Conservation (phyloP, 352 stramenopile genomes). For the Pythium aphanidermatum region DNA sequence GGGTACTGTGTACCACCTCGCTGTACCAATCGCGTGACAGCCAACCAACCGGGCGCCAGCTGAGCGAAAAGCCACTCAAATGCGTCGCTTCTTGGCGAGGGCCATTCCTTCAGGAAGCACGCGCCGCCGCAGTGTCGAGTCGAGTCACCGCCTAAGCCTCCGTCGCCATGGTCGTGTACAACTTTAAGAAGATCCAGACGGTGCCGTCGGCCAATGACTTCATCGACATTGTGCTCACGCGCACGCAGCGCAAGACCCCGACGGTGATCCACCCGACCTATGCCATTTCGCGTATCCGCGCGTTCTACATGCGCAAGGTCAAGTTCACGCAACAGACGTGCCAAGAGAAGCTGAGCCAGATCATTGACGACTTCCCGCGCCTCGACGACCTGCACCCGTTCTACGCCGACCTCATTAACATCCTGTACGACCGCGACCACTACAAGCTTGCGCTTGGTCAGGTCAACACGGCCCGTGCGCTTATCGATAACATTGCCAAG, state of each 20-base stretch:
- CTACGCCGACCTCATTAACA: slow-evolving; percentile 99
- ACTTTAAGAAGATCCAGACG: slow-evolving; percentile 99
- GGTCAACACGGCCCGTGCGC: slow-evolving; percentile 97
- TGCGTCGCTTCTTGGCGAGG: too few relatives aligned
- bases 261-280: slow-evolving; percentile 99
- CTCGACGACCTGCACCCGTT: slow-evolving; percentile 98
- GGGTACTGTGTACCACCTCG: not conserved
- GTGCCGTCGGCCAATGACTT: slow-evolving; percentile 97
- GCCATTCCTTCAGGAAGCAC: slow-evolving; percentile 16
- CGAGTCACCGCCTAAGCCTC: not conserved
- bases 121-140: not conserved
- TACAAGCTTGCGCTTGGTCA: slow-evolving; percentile 99
- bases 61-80: slow-evolving; percentile 3
- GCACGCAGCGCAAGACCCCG: slow-evolving; percentile 98
- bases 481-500: slow-evolving; percentile 97
- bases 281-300: slow-evolving; percentile 94
- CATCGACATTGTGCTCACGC: slow-evolving; percentile 99
- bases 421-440: slow-evolving; percentile 99
- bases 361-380: slow-evolving; percentile 98
- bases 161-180: slow-evolving; percentile 96
- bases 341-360: slow-evolving; percentile 95
- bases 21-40: slow-evolving; percentile 11
- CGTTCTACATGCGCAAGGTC: slow-evolving; percentile 98
- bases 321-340: slow-evolving; percentile 99
- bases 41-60: slow-evolving; percentile 18